Conservation (phyloP, 495 filamentous ascomycete genomes). For the Penicillium flavigenum region DNA sequence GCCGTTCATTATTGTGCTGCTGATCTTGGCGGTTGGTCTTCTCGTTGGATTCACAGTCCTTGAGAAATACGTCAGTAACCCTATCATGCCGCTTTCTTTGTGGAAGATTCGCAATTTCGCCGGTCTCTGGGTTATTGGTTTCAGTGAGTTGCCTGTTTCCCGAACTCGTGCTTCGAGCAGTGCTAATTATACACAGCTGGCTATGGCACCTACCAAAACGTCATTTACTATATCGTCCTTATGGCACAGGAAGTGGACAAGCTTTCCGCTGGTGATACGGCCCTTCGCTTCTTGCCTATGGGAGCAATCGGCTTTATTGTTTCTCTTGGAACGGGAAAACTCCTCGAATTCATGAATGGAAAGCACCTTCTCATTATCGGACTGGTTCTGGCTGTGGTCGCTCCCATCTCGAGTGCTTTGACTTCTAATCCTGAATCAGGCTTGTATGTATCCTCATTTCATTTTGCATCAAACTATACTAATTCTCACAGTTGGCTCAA, state of each 20-base stretch:
- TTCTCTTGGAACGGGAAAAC: conserved; percentile 37
- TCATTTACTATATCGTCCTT: conserved; percentile 43
- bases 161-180: too few relatives aligned
- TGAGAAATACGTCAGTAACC: conserved; percentile 36
- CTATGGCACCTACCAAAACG: conserved; percentile 42
- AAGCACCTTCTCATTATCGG: conserved; percentile 36
- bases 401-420: conserved; percentile 34
- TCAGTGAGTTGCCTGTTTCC: conserved; percentile 27
- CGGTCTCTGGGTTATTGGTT: conserved; percentile 39
- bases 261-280: conserved; percentile 34
- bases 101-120: conserved; percentile 42
- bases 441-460: conserved; percentile 27
- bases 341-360: conserved; percentile 38
- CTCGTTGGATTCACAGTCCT: conserved; percentile 40
- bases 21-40: conserved; percentile 41
- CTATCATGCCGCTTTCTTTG: conserved; percentile 37
- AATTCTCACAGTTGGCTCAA: conserved; percentile 35
- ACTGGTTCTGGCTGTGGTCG: conserved; percentile 31
- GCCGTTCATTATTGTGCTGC: conserved; percentile 47
- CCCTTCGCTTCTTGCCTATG: conserved; percentile 40
- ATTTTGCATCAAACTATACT: not conserved
- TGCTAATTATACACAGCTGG: conserved; percentile 29
- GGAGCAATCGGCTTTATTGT: conserved; percentile 37
- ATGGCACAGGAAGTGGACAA: conserved; percentile 38
- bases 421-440: conserved; percentile 26